A percentile compares a stretch with the other conserved stretches of the same genome.
Evolutionary conservation across 768 basidiomycete species (phyloP).

Genomic region (Lactarius sanguifluus): DNA sequence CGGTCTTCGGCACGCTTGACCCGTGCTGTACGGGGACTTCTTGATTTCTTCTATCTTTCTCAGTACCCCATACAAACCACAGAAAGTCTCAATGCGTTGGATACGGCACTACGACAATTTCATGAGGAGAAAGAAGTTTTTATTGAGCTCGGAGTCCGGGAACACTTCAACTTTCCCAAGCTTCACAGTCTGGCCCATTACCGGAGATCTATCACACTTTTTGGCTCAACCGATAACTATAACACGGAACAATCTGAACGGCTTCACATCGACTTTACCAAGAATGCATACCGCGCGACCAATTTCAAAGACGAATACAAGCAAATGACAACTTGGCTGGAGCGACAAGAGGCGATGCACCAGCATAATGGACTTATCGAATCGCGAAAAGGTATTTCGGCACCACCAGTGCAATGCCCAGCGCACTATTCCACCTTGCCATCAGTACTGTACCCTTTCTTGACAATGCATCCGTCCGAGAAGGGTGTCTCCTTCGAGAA

Average conservation of each 20-base stretch:
- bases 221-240: background rate
- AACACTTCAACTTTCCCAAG: background rate
- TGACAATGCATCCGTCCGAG: background rate
- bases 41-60: too few relatives aligned
- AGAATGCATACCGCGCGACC: too few relatives aligned
- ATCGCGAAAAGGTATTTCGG: too few relatives aligned
- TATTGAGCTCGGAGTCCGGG: background rate
- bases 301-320: background rate
- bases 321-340: background rate
- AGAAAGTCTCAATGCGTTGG: too few relatives aligned
- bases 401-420: too few relatives aligned
- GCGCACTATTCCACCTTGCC: too few relatives aligned
- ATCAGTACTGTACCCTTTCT: too few relatives aligned
- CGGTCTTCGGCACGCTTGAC: background rate
- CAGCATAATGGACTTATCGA: background rate
- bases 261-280: background rate
- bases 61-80: conserved; percentile 9
- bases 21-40: background rate
- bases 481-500: background rate
- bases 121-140: background rate
- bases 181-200: background rate
- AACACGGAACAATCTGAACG: background rate
- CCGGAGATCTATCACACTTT: background rate
- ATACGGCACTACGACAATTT: background rate
- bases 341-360: background rate